A percentile compares a stretch with the other conserved stretches of the same genome.
Evolutionary conservation across 371 early-diverging fungal genomes (phyloP).

Genomic region (Basidiobolus meristosporus): DNA sequence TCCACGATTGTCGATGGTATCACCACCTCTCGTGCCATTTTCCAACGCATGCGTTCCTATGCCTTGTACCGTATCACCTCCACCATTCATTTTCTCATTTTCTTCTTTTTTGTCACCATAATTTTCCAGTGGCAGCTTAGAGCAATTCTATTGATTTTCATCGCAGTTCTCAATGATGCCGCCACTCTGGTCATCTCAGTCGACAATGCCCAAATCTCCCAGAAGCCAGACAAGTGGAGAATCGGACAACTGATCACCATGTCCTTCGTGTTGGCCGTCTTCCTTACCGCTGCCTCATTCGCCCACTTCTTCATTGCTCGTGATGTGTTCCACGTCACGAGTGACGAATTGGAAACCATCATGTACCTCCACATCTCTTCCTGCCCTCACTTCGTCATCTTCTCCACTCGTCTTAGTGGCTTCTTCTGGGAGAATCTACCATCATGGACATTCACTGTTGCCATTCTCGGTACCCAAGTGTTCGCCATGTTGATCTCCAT

Average conservation of each 20-base stretch:
- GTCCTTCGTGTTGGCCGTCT: conserved; percentile 37
- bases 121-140: conserved; percentile 45
- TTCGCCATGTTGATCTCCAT: conserved; percentile 75
- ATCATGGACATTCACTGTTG: conserved; percentile 51
- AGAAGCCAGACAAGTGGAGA: conserved; percentile 69
- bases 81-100: conserved; percentile 70
- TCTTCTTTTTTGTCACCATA: conserved; percentile 65
- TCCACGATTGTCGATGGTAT: conserved; percentile 75
- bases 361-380: conserved; percentile 73
- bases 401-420: conserved; percentile 82
- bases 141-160: conserved; percentile 48
- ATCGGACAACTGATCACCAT: conserved; percentile 66
- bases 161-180: conserved; percentile 62
- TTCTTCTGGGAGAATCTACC: conserved; percentile 78
- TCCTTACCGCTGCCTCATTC: conserved; percentile 45
- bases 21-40: conserved; percentile 59
- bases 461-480: too few species aligned
- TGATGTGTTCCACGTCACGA: too few species aligned
- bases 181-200: conserved; percentile 73
- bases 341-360: too few species aligned
- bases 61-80: conserved; percentile 78
- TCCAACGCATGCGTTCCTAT: conserved; percentile 81
- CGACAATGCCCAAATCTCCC: conserved; percentile 65
- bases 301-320: too few species aligned
- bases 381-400: conserved; percentile 89